These are phyloP conservation scores for Gossypium turneri DNA, from an alignment of 345 rosid genomes.

Conservation along the genomic window DNA sequence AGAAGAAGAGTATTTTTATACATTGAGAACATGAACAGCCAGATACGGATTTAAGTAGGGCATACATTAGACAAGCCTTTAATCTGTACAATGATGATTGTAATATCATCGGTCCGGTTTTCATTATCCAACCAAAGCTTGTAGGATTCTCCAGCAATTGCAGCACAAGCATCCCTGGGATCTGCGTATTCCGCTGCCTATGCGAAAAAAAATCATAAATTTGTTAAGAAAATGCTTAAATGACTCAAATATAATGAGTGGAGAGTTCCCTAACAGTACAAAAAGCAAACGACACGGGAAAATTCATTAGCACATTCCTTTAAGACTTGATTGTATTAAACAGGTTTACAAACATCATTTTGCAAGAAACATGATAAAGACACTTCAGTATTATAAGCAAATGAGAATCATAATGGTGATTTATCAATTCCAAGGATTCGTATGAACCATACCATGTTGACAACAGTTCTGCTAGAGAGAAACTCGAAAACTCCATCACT, in stretches of 20 bases:
- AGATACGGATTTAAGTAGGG: constrained; percentile 1
- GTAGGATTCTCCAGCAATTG: constrained; percentile 88
- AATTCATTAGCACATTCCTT: not conserved
- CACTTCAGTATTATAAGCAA: not conserved
- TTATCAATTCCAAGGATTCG: not conserved
- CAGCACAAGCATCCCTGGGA: constrained; percentile 90
- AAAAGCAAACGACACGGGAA: not conserved
- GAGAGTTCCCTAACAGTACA: not conserved
- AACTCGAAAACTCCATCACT: constrained; percentile 98
- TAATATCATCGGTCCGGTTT: constrained; percentile 97
- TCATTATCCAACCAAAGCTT: constrained; percentile 85
- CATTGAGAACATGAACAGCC: constrained; percentile 10
- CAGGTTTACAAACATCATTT: not conserved
- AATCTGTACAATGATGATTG: constrained; percentile 80
- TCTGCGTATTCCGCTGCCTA: constrained; percentile 73
- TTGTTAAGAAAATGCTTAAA: not conserved
- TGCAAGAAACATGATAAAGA: not conserved
- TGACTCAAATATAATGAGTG: not conserved
- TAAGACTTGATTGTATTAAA: not conserved
- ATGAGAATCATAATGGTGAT: not conserved
- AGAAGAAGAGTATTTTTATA: not conserved
- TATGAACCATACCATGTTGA: constrained; percentile 58
- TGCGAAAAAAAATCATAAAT: constrained; percentile 12
- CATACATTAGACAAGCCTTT: constrained; percentile 62
- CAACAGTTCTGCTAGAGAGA: constrained; percentile 88